Base-by-base conservation (phyloP, 2,329 filamentous ascomycete genomes). In the Teratosphaeriaceae sp. region DNA sequence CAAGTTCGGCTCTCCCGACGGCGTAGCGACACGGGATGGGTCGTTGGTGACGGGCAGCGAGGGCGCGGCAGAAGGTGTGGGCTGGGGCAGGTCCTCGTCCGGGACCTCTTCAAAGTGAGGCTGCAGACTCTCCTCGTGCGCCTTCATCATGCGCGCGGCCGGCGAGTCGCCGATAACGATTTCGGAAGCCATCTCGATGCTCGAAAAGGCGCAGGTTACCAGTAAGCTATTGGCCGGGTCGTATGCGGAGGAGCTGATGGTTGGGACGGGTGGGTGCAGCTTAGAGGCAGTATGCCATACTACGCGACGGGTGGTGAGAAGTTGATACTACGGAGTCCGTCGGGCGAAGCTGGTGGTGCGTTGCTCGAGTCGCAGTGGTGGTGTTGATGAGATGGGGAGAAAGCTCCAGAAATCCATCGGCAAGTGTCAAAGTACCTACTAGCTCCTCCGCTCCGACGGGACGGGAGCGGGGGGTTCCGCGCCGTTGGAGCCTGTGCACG, bases 1-100 rank as follows among this genome's bases (percentile, higher is more conserved):
- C 56, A 75, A 63, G 36, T 69, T 68, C 43, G 73, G 67, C 40
- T 70, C 67, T 51, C 63, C 64, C 40, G 70, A 66, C 41, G 69
- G 61, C 27, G 55, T 55, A 39, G 65, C 46, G 22, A 50, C 52
- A 30, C 49, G 48, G 29, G 53, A 55, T 48, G 67, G 56, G 39
- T 60, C 64, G 45, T 55, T 56, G 41, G 61, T 60, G 35, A 64
- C 67, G 42, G 69, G 76, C 44, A 67, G 74, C 44, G 74, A 58
- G 49, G 67, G 54, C 30, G 58, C 63, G 43, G 55, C 67, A 43
- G 69, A 76, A 40, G 68, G 74, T 15, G 19, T 18, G 76, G 70
- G 52, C 71, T 69, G 51, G 81, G 65, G 51, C 86, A n/a, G 78
- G 31, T 94, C 86, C 65, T 94, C 87, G 60, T 95, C 88, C 21